Evolutionary conservation across 495 filamentous ascomycete species (phyloP).

Genomic region (Aspergillus funiculosus): DNA sequence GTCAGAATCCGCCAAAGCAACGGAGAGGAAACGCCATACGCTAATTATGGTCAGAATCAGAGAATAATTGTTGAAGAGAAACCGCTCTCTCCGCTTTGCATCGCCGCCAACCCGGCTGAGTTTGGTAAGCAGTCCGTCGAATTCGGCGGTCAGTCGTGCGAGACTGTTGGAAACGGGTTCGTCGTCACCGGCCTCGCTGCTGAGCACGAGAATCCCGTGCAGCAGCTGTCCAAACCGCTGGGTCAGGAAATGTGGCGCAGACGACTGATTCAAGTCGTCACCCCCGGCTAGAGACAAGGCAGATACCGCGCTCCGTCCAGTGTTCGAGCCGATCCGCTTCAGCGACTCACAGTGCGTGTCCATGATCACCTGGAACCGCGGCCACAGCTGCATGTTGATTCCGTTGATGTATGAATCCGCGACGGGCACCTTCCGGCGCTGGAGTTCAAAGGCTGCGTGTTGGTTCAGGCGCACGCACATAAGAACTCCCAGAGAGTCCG

Average conservation of each 20-base stretch:
- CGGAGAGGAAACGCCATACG: slow-evolving; percentile 29
- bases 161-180: slow-evolving; percentile 84
- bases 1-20: slow-evolving; percentile 19
- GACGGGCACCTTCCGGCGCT: slow-evolving; percentile 82
- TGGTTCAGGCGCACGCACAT: slow-evolving; percentile 93
- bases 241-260: slow-evolving; percentile 84
- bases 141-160: slow-evolving; percentile 65
- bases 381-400: slow-evolving; percentile 94
- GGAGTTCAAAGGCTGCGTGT: slow-evolving; percentile 84
- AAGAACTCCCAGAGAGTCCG: slow-evolving; percentile 79
- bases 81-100: slow-evolving; percentile 72
- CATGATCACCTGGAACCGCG: slow-evolving; percentile 88
- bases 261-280: slow-evolving; percentile 58
- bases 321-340: slow-evolving; percentile 50
- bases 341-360: slow-evolving; percentile 87
- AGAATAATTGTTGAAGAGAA: slow-evolving; percentile 91
- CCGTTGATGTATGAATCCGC: slow-evolving; percentile 90
- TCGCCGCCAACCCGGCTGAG: slow-evolving; percentile 64
- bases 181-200: slow-evolving; percentile 82
- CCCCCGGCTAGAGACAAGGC: slow-evolving; percentile 53
- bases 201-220: slow-evolving; percentile 75
- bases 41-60: slow-evolving; percentile 86
- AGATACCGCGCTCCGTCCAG: slow-evolving; percentile 47
- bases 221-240: slow-evolving; percentile 89
- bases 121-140: slow-evolving; percentile 70